These are phyloP conservation scores for Lipomyces kockii DNA, from an alignment of 805 yeast species.

Conservation along the genomic window DNA sequence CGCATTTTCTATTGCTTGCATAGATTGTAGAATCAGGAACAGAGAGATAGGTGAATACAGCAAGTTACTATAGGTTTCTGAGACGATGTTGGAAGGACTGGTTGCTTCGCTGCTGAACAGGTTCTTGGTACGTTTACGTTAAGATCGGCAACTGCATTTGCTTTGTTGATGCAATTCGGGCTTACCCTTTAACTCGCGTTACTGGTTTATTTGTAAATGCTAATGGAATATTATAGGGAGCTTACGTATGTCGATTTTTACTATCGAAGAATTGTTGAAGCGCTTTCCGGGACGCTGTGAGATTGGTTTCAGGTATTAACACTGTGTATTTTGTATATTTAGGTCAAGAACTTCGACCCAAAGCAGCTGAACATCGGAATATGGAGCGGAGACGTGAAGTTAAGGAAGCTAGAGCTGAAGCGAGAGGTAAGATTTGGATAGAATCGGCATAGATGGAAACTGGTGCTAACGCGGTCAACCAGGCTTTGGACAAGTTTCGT, in stretches of 20 bases:
- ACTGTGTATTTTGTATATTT: constrained; percentile 44
- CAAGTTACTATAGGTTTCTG: background rate
- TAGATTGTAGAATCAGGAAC: background rate
- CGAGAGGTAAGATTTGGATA: constrained; percentile 56
- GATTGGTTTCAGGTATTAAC: background rate
- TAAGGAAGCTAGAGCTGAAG: constrained; percentile 75
- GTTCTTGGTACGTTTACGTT: constrained; percentile 43
- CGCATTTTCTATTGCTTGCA: background rate
- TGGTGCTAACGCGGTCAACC: constrained; percentile 4
- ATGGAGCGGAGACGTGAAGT: constrained; percentile 95
- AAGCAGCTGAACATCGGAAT: constrained; percentile 93
- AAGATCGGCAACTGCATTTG: background rate
- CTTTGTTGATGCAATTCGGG: background rate
- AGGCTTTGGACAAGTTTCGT: constrained; percentile 80
- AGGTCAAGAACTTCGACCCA: constrained; percentile 94
- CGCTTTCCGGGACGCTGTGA: background rate
- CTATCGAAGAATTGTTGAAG: background rate
- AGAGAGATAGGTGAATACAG: background rate
- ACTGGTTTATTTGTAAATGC: background rate
- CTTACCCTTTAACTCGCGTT: background rate
- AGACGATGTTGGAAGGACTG: constrained; percentile 50
- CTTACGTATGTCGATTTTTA: constrained; percentile 40
- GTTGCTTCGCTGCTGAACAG: constrained; percentile 52
- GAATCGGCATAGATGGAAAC: background rate
- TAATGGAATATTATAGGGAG: constrained; percentile 40